Evolutionary conservation across 805 yeast species (phyloP).

Genomic region (Saccharomycopsis vini): DNA sequence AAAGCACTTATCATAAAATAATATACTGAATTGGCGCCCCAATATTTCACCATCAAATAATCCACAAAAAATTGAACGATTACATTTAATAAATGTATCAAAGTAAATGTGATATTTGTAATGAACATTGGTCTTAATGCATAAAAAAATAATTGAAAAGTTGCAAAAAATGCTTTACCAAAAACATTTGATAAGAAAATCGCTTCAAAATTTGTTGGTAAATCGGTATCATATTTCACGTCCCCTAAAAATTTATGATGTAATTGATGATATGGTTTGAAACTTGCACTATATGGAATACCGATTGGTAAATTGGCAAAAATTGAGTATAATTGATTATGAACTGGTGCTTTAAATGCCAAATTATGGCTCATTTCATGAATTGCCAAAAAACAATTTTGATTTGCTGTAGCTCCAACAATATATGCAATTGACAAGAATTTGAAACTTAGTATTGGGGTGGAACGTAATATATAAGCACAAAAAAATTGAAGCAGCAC

Average conservation of each 20-base stretch:
- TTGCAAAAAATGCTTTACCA: constrained; percentile 86
- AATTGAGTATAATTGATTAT: constrained; percentile 70
- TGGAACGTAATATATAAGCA: constrained; percentile 54
- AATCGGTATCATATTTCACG: constrained; percentile 72
- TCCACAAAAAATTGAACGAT: constrained; percentile 52
- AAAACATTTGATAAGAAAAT: constrained; percentile 60
- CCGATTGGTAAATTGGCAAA: constrained; percentile 81
- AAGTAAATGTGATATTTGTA: constrained; percentile 64
- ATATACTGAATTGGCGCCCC: constrained; percentile 56
- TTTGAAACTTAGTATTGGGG: constrained; percentile 41
- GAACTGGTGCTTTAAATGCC: constrained; percentile 68
- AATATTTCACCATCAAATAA: constrained; percentile 41
- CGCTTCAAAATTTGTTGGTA: constrained; percentile 78
- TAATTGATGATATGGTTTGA: constrained; percentile 79
- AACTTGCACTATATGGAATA: constrained; percentile 79
- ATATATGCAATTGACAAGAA: constrained; percentile 61
- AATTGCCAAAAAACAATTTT: constrained; percentile 76
- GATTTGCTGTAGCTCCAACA: constrained; percentile 80
- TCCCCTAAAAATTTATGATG: constrained; percentile 91
- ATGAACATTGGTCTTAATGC: constrained; percentile 87
- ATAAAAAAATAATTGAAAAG: constrained; percentile 81
- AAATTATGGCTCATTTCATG: constrained; percentile 85
- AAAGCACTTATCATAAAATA: constrained; percentile 73
- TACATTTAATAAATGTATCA: constrained; percentile 61
- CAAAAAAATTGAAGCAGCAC: constrained; percentile 56